Evolutionary conservation across 345 rosid species (phyloP), one percentile per base, ranked within the genome.

Genomic region (Adansonia digitata): DNA sequence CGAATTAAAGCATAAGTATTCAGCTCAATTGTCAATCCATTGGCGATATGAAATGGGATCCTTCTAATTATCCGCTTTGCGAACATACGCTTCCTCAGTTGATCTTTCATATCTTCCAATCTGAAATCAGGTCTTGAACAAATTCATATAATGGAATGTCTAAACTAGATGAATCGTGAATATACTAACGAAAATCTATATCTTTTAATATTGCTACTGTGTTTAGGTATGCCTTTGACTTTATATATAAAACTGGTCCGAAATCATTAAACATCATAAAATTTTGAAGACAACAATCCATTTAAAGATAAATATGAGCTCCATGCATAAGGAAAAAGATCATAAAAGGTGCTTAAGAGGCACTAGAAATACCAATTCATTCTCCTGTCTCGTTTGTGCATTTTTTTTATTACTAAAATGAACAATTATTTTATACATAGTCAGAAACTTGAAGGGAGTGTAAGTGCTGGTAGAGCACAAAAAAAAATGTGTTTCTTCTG

Each of bases 21-120:
- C 81, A 95, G 77, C 82, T 89, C 90, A 77, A 93, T 88, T 65
- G 99, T 89, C 62, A 95, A 56, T 67, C 91, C 91, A 51, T 73
- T 79, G 69, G 84, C 82, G 76, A 95, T 81, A 57, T 84, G 39
- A 74, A 95, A 85, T 52, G 81, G 82, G 74, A 93, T 85, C 79
- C 81, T 84, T 87, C 74, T 89, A 40, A 92, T 88, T 51, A 95
- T 83, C 69, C 97, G 86, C 88, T 93, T 95, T 69, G 89, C 80
- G 75, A 90, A 86, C 86, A 95, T 89, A 48, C 91, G 88, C 85
- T 89, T 95, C 82, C 86, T 88, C 79, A 95, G 84, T 78, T 89
- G 94, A 80, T 91, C 91, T 85, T 90, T 90, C 98, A 93, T 90
- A 70, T 93, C 95, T 76, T 89, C 91, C 86, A 93, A 79, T 81